These are phyloP conservation scores for Colletotrichum nymphaeae DNA, from an alignment of 2,329 filamentous ascomycete genomes.

Conservation along the genomic window DNA sequence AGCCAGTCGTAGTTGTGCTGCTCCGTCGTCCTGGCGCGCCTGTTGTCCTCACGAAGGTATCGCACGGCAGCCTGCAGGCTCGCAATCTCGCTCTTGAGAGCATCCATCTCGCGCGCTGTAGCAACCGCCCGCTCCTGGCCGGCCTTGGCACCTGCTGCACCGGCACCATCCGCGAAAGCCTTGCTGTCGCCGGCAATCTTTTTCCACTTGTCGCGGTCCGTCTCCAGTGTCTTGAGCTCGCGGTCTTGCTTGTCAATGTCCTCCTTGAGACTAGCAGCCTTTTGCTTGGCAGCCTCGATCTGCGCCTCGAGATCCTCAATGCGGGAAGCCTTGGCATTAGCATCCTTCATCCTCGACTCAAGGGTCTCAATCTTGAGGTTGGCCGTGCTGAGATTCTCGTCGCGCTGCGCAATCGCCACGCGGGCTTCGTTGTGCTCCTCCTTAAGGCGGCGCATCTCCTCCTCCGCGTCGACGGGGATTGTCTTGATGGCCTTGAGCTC, in stretches of 20 bases:
- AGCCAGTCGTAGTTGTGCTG: conserved; percentile 71
- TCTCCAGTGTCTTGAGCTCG: conserved; percentile 72
- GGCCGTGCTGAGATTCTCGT: conserved; percentile 86
- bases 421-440: conserved; percentile 85
- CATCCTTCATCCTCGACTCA: conserved; percentile 87
- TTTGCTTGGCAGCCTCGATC: conserved; percentile 64
- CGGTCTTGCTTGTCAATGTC: conserved; percentile 76
- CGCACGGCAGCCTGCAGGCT: conserved; percentile 73
- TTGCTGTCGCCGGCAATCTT: conserved; percentile 74
- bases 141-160: conserved; percentile 62
- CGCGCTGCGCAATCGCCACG: conserved; percentile 76
- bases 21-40: conserved; percentile 68
- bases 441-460: conserved; percentile 83
- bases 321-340: conserved; percentile 78
- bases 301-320: conserved; percentile 74
- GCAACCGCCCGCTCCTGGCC: conserved; percentile 76
- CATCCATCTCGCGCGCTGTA: conserved; percentile 78
- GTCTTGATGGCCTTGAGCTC: conserved; percentile 86
- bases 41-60: conserved; percentile 76
- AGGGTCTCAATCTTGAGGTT: conserved; percentile 95
- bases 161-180: conserved; percentile 63
- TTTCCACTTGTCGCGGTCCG: conserved; percentile 77
- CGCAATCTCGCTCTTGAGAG: conserved; percentile 75
- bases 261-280: conserved; percentile 66
- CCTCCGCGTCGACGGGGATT: conserved; percentile 83